Evolutionary conservation across 2,329 filamentous ascomycete species (phyloP), one percentile per base, ranked within the genome.

Genomic region (Aspergillus unguis): DNA sequence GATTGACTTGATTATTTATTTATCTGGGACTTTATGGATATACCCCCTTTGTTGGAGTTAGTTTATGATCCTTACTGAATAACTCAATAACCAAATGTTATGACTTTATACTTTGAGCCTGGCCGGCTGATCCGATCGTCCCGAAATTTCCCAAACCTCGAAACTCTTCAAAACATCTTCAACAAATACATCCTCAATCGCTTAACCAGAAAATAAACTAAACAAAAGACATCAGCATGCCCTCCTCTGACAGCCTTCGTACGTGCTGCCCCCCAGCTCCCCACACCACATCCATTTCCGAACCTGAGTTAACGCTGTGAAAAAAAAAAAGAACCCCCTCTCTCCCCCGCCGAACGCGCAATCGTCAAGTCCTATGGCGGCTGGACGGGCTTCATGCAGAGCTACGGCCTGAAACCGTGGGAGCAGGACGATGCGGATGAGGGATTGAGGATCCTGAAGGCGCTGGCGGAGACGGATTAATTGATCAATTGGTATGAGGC

Each of bases 361-460:
- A 61, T 65, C 8, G 61, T 67, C 48, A 63, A 66, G 36, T 43
- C 36, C 28, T 67, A 66, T 26, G 65, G 63, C 8, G 59, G 63
- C 8, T 68, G 65, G 66, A 61, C 60, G 1, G 8, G 29, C 2
- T 69, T 68, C 33, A 53, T 67, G 51, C 1, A 8, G 0, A 54
- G 31, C 5, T 67, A 50, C 35, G 60, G 53, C 1, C 48, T 69
- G 31, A 67, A 67, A 44, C 61, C 65, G 0, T 63, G 56, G 58
- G 46, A 64, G 1, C 4, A 45, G 1, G 62, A 66, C 1, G 65
- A 69, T 43, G 51, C 29, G 0, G 47, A 60, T 1, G 65, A 68
- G 44, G 66, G 48, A 4, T 56, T 54, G 40, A 26, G 10, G 4
- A 64, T 65, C 37, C n/a, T 63, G 4, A 17, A 35, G 33, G 46